Conservation (phyloP, 768 basidiomycete species). For the Arthromyces matolae region DNA sequence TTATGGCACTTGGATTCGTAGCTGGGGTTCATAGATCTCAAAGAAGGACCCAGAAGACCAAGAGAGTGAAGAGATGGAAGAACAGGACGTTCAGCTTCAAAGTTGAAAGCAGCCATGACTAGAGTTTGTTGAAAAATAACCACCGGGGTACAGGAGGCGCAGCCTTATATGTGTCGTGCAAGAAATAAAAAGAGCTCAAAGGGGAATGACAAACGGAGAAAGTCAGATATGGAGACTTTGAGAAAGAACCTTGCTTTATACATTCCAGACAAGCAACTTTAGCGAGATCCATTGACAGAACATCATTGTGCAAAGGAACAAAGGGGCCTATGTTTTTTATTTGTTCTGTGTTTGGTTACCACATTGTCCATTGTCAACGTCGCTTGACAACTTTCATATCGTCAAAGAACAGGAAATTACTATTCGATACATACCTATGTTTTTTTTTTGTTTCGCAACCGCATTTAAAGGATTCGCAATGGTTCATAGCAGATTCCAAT, state of each 20-base stretch:
- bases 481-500: too few relatives aligned
- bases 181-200: constrained; percentile 15
- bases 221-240: constrained; percentile 16
- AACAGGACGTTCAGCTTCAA: constrained; percentile 38
- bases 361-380: constrained; percentile 11
- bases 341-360: constrained; percentile 16
- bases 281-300: not conserved
- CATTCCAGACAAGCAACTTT: constrained; percentile 12
- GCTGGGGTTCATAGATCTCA: constrained; percentile 4
- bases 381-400: constrained; percentile 10
- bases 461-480: too few relatives aligned
- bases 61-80: constrained; percentile 53
- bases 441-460: too few relatives aligned
- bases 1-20: constrained; percentile 19
- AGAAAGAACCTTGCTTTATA: constrained; percentile 29
- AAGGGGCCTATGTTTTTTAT: constrained; percentile 8
- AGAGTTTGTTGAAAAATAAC: constrained; percentile 23
- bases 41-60: constrained; percentile 29
- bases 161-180: constrained; percentile 28
- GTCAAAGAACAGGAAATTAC: too few relatives aligned
- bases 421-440: too few relatives aligned
- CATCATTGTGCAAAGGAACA: constrained; percentile 16
- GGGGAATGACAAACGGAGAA: constrained; percentile 17
- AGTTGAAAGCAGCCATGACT: constrained; percentile 14
- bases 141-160: constrained; percentile 37